These are phyloP conservation scores for Hyaloscypha finlandica DNA, from an alignment of 495 filamentous ascomycete genomes.

Conservation along the genomic window DNA sequence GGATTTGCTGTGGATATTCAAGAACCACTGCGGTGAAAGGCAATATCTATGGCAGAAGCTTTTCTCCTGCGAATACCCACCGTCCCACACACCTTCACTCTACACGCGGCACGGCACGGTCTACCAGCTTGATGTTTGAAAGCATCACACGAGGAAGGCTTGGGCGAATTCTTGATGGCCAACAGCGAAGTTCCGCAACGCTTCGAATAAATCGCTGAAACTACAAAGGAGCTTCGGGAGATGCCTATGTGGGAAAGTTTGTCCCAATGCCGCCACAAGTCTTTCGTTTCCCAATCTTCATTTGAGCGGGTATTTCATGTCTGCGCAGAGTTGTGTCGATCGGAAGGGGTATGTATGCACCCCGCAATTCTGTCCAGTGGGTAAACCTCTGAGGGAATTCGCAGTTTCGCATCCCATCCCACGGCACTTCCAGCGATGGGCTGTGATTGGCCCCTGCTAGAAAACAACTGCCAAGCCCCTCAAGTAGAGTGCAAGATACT, in stretches of 20 bases:
- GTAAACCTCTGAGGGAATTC: constrained; percentile 16
- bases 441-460: constrained; percentile 6
- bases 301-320: not conserved
- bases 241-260: not conserved
- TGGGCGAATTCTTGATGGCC: not conserved
- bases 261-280: not conserved
- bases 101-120: not conserved
- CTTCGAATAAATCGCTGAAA: not conserved
- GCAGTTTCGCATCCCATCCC: not conserved
- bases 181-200: not conserved
- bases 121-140: not conserved
- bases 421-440: constrained; percentile 11
- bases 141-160: not conserved
- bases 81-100: not conserved
- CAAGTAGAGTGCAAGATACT: constrained; percentile 7
- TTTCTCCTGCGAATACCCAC: not conserved
- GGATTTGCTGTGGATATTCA: too few species aligned
- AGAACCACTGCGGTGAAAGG: not conserved
- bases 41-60: not conserved
- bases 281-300: not conserved
- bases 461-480: constrained; percentile 13
- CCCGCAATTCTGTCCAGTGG: constrained; percentile 13
- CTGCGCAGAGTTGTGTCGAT: constrained; percentile 2
- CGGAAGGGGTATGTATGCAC: constrained; percentile 11
- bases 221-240: not conserved